Base-by-base conservation (phyloP, 345 rosid species). In the Syzygium aromaticum region DNA sequence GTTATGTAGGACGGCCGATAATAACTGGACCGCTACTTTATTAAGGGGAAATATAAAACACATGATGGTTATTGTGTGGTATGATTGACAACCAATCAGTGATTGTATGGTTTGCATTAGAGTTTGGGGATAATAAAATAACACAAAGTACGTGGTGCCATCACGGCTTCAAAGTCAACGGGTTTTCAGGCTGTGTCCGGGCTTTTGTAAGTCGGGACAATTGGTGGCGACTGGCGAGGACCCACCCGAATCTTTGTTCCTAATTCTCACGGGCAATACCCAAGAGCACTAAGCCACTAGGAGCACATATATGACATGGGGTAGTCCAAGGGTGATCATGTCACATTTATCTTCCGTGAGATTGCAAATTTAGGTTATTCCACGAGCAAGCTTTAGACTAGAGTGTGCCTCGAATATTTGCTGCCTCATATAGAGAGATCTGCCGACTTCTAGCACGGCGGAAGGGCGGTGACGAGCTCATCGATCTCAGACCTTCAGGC, bases 1-100 rank as follows among this genome's bases (percentile, higher is more conserved):
- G 11, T 23, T 27, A 43, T 43, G 46, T 43, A 43, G 46, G 46
- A 6, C 7, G 7, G 46, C 3, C 46, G 46, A 4, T 3, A 14
- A 73, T 38, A 7, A 19, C 9, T 6, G 3, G 22, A 67, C 0
- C 0, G 3, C 22, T 3, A 8, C 0, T 5, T 67, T 30, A 17
- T 67, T 30, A 33, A 14, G 22, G 43, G 8, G 21, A 30, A 67
- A 7, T 33, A 40, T 40, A 40, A 33, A 30, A 17, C 17, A 33
- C 5, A 33, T 33, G 46, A 17, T 33, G 17, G 7, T 63, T 63
- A 64, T 30, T 64, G 30, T 30, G 43, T 30, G 49, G 13, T 8
- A 67, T 40, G 43, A 40, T 40, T 40, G 43, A 40, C 6, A 40
- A 40, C 43, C 43, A 40, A 40, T 40, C 5, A 6, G 43, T 40